These are phyloP conservation scores for Clonostachys sp. DNA, from an alignment of 2,329 filamentous ascomycete genomes.

Conservation along the genomic window DNA sequence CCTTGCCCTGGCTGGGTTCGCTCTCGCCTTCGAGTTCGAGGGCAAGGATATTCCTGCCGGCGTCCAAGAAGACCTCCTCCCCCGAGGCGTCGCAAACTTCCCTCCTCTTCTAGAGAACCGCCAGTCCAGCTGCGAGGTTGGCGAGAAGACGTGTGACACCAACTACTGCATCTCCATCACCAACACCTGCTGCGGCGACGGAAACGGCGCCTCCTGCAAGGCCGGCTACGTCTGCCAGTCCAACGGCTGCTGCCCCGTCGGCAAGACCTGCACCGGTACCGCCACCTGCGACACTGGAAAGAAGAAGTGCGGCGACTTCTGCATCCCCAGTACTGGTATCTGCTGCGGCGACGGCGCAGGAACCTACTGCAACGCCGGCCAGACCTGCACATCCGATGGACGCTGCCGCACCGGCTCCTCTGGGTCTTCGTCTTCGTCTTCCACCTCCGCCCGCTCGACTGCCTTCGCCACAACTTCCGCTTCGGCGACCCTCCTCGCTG, in stretches of 20 bases:
- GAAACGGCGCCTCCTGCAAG: conserved; percentile 21
- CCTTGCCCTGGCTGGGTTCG: too few relatives aligned
- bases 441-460: too few relatives aligned
- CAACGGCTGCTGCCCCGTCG: conserved; percentile 23
- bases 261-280: conserved; percentile 20
- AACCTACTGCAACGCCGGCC: conserved; percentile 3
- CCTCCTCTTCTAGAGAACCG: too few relatives aligned
- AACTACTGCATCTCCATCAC: conserved; percentile 18
- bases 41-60: too few relatives aligned
- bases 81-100: too few relatives aligned
- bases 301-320: conserved; percentile 9
- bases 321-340: conserved; percentile 9
- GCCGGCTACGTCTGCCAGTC: conserved; percentile 17
- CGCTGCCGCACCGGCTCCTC: conserved; percentile 1
- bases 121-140: too few relatives aligned
- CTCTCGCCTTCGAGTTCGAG: too few relatives aligned
- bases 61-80: too few relatives aligned
- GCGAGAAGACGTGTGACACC: too few relatives aligned
- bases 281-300: conserved; percentile 5
- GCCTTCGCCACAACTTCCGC: too few relatives aligned
- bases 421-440: background rate
- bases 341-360: conserved; percentile 2
- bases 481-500: too few relatives aligned
- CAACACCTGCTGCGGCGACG: conserved; percentile 19
- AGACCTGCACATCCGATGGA: conserved; percentile 5